Evolutionary conservation across 2,329 filamentous ascomycete species (phyloP), one percentile per base, ranked within the genome.

Genomic region (Stachybotrys chartarum): DNA sequence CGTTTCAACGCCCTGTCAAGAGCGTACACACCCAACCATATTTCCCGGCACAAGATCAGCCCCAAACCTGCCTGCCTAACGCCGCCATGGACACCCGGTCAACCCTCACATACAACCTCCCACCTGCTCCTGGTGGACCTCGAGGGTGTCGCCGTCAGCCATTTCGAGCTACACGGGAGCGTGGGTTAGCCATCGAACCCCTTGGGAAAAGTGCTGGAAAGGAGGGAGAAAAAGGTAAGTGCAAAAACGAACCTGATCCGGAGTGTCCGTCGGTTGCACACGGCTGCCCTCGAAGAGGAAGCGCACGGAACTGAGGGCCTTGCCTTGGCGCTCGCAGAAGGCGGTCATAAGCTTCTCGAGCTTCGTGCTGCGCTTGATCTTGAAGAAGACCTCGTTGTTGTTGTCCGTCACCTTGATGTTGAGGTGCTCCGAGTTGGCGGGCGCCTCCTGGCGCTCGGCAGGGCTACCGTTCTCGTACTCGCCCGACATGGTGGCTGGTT

Each of bases 391-490:
- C 71, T 99, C 94, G 72, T 99, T 99, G 78, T 97, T 97, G 78
- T 96, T 97, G 66, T 99, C 94, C 0, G 94, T 97, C 14, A 99
- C 94, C 73, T 99, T 99, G 77, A 99, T 97, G 77, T 99, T 99
- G 6, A 99, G 80, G 73, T 99, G 94, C 75, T 97, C 93, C 32
- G 78, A 78, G 55, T 78, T 75, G 30, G 78, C 75, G 53, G 74
- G 67, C 32, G 75, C 71, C 30, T 72, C 72, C 54, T 75, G 70
- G 47, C 71, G 72, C 54, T 67, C 66, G 55, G 77, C 76, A 64
- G 77, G 77, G 59, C 77, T 76, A 57, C 82, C 76, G 61, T 79
- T 74, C 64, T 78, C 76, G 58, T 69, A 66, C 54, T 71, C 68
- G 61, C 65, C 62, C 54, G 78, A 77, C 79, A 83, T 83, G 42